Percentiles rank a stretch among this genome's conserved stretches.
phyloP scores from a whole-genome alignment of 108 stramenopile species.

The Parmales sp. region DNA sequence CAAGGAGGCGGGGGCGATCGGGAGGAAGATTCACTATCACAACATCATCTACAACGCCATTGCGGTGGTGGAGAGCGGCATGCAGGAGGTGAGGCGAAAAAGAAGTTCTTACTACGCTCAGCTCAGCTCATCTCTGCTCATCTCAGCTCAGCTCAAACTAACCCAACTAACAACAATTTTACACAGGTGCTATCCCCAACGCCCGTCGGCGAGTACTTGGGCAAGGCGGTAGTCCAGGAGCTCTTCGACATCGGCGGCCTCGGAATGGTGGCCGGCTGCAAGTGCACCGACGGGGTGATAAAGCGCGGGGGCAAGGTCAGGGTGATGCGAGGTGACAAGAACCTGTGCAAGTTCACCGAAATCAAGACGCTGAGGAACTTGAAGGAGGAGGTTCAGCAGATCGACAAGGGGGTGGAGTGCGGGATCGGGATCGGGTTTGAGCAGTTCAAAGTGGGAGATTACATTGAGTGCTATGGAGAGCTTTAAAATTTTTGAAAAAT shows the following conservation, averaged over 20 bases:
- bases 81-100: no score
- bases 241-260: conserved; percentile 92
- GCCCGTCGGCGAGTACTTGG: conserved; percentile 84
- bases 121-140: no score
- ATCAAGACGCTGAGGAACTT: conserved; percentile 80
- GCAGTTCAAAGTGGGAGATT: conserved; percentile 80
- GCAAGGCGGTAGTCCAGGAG: conserved; percentile 76
- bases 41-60: conserved; percentile 85
- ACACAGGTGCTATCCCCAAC: conserved; percentile 82
- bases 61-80: conserved; percentile 74
- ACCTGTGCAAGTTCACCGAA: conserved; percentile 66
- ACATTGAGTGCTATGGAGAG: conserved; percentile 89
- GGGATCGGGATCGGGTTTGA: conserved; percentile 88
- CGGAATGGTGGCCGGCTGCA: conserved; percentile 86
- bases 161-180: no score
- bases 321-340: conserved; percentile 85
- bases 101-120: no score
- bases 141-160: no score
- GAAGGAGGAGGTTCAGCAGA: conserved; percentile 78
- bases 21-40: conserved; percentile 82
- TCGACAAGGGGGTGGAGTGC: conserved; percentile 81
- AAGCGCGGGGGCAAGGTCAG: conserved; percentile 78
- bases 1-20: conserved; percentile 69
- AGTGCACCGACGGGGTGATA: conserved; percentile 74
- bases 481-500: conserved; percentile 23